Evolutionary conservation across 257 asterid genomes (phyloP), one percentile per base, ranked within the genome.

Genomic region (Orobanche coerulescens): DNA sequence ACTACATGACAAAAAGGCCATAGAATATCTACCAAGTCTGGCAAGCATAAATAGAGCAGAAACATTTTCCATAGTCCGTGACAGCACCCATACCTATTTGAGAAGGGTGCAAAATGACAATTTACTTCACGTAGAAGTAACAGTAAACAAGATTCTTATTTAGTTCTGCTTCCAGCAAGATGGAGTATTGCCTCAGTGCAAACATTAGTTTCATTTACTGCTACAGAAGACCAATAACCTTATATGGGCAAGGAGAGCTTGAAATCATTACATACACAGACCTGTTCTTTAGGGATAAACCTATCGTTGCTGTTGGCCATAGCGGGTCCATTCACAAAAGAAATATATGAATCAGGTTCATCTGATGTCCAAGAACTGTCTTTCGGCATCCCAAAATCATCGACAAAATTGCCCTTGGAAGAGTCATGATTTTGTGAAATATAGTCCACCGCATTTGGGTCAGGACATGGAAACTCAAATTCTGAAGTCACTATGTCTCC

Each of bases 401-500:
- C 65, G 42, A 67, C 43, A 30, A 83, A 74, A 31, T 61, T 65
- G 65, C 73, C 31, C 71, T 54, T 72, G 3, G 68, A 64, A 33
- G 71, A 59, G 37, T 73, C 84, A 14, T 72, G 66, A 47, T 65
- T 70, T 66, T 37, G 79, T 13, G 76, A 49, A 23, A 64, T 63
- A 65, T 53, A 73, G 60, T 68, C 76, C 60, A 61, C 68, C 5
- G 71, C 48, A 65, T 58, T 76, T 43, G 86, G 65, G 44, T 73
- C 78, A 5, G 87, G 74, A 74, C 75, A 73, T 58, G 88, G 66
- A 72, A 74, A 77, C 70, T 70, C 66, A 24, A 68, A 62, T 40
- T 78, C 95, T 47, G 91, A 48, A 63, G 76, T 75, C 71, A 75
- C 61, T 44, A 39, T 58, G 46, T 78, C 81, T 37, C 53, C 76